Evolutionary conservation across 352 stramenopile genomes (phyloP), one percentile per base, ranked within the genome.

Genomic region (Blastocystis sp.): DNA sequence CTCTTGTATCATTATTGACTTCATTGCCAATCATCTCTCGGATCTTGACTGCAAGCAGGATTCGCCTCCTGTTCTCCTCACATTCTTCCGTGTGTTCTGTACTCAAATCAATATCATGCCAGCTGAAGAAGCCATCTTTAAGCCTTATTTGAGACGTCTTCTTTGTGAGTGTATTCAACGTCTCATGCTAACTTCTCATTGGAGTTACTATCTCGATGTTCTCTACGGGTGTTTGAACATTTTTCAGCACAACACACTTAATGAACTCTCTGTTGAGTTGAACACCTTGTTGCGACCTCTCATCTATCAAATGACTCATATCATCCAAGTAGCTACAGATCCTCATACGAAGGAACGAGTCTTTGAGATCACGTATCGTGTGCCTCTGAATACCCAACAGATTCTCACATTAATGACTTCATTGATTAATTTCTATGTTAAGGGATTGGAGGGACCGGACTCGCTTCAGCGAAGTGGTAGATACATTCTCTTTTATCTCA

Each of bases 161-260:
- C 57, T 84, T 51, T 69, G 27, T 24, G 35, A 84, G 6, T 68
- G 48, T 37, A 69, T 84, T 35, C 54, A 68, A 2, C 30, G 48
- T 9, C 53, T 84, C 15, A 42, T 68, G 42, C 30, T 53, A 27
- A 68, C 42, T 2, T 17, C 17, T 13, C 40, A 62, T 24, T 84
- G 73, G 73, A 33, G 19, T 22, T 51, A 40, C 15, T 84, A 84
- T 44, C 53, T 84, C 3, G 73, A 84, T 48, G n/a, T 84, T 27
- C 53, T 84, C 11, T 84, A 54, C 33, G 73, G 73, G 3, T 84
- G 73, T 56, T 51, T 84, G 44, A 84, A 68, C 56, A 64, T 84
- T 44, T 54, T 84, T 24, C 64, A 76, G 64, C 73, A 84, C 30
- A 68, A 68, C 27, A 58, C 57, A 17, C 15, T 68, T 0, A 22